phyloP scores from a whole-genome alignment of 805 yeast species.

The Cyberlindnera lachancei region DNA sequence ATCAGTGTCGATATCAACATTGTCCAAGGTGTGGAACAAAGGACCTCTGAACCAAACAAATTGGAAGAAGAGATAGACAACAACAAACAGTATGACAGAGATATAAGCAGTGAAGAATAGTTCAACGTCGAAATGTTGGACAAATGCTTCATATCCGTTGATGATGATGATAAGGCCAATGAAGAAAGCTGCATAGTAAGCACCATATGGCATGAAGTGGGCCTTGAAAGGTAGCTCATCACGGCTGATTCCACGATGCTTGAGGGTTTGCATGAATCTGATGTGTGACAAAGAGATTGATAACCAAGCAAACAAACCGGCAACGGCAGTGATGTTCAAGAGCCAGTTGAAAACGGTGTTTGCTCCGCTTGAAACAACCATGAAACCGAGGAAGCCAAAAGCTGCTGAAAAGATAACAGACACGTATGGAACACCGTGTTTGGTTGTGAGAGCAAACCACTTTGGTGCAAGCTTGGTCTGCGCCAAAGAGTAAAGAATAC shows the following conservation, averaged over 20 bases:
- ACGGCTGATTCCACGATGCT: constrained; percentile 55
- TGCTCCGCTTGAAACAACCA: constrained; percentile 47
- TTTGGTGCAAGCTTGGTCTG: constrained; percentile 50
- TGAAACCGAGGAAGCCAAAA: constrained; percentile 59
- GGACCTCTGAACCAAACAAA: constrained; percentile 38
- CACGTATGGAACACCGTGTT: constrained; percentile 53
- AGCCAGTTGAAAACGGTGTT: constrained; percentile 62
- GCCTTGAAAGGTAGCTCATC: constrained; percentile 73
- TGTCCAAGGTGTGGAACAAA: constrained; percentile 40
- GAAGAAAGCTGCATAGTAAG: constrained; percentile 53
- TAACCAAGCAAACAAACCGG: constrained; percentile 71
- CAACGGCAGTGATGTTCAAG: constrained; percentile 66
- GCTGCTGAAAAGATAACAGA: constrained; percentile 50
- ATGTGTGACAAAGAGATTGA: constrained; percentile 58
- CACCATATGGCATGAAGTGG: constrained; percentile 55
- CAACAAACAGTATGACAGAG: constrained; percentile 54
- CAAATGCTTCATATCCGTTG: constrained; percentile 68
- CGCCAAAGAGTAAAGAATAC: constrained; percentile 63
- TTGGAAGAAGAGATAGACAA: constrained; percentile 49
- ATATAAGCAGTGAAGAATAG: constrained; percentile 66
- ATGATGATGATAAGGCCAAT: constrained; percentile 52
- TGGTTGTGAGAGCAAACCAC: constrained; percentile 40
- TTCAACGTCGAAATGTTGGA: constrained; percentile 40
- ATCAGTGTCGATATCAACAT: constrained; percentile 63
- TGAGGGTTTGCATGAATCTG: constrained; percentile 61